Base-by-base conservation (phyloP, 202 grass and related monocot genomes). In the Elaeis oleifera region DNA sequence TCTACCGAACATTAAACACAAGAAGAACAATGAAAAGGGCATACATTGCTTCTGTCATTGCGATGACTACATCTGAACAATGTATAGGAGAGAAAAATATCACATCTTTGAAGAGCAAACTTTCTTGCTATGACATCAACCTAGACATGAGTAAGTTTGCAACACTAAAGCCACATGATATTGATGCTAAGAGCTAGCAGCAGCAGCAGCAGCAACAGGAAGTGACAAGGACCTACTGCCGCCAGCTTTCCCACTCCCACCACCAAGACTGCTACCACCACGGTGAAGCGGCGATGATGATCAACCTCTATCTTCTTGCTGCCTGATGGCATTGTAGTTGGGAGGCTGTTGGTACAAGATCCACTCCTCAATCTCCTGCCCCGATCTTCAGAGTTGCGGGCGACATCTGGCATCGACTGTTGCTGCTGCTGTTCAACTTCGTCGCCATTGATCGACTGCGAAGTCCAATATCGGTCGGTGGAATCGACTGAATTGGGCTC, bases 401-500 rank as follows among this genome's bases (percentile, higher is more conserved):
- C 36, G 13, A 28, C 67, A 49, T 85, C 80, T 59, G 68, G 64
- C 67, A 61, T 65, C 60, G 59, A 53, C 36, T 68, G 20, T 75
- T 71, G 60, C 69, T 79, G 75, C 55, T 71, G 68, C 8, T 84
- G 74, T 29, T 86, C 92, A 11, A 64, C 76, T 60, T 89, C 92
- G 16, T 89, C 82, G 4, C 44, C 61, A 31, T 82, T 77, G 62
- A 80, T 72, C 3, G 87, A 88, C 58, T 74, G 81, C 54, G 84
- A 90, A 5, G 79, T 62, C 77, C 79, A 80, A 56, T 74, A 77
- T 66, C 67, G 79, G 51, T 81, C 79, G 1, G 92, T 81, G 19
- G 88, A 99, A 11, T 89, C 85, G 1, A 76, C 82, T 1, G 94
- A 99, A 8, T 65, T 84, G 25, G 88, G 88, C 56, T 92, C 94